Base-by-base conservation (phyloP, 345 rosid genomes). In the Camelina hispida region DNA sequence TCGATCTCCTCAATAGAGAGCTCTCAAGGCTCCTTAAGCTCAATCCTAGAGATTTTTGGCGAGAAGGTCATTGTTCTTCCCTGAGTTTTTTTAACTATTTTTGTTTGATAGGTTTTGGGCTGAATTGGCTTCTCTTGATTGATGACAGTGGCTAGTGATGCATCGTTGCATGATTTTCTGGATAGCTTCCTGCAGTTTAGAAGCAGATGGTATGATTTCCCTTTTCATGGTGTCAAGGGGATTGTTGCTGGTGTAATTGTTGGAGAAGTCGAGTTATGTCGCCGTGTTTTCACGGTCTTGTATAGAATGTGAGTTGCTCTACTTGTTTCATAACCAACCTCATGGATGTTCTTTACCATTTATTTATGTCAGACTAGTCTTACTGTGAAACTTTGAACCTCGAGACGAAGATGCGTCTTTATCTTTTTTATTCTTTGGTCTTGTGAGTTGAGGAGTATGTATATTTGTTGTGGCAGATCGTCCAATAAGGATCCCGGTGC, bases 141-240 rank as follows among this genome's bases (percentile, higher is more conserved):
- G 6, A 63, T 60, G 50, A 17, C 78, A 94, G 98, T 91, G 85
- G 97, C 97, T 42, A 65, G 81, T 56, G 96, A 94, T 72, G 68
- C 78, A 62, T 91, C 97, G 4, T 85, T 94, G 87, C 96, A 81
- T 51, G 85, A 79, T 64, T 90, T 90, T 83, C 76, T 94, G 82
- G 93, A 88, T 78, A 84, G 89, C 83, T 94, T 94, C 83, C 71
- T 94, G 43, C 84, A 88, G 28, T 92, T 80, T 83, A 87, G 97
- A 77, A 87, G 87, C 83, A 90, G 97, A 67, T 95, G 99, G 99
- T 95, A 89, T 70, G 99, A 95, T 85, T 92, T 92, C 52, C 96
- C 96, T 32, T 83, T 87, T 76, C 99, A 86, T 66, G 91, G 97
- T 69, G 90, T 83, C 73, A 95, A 90, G 78, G 93, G 92, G 47